Evolutionary conservation across 257 asterid species (phyloP).

Genomic region (Galeopsis tetrahit): DNA sequence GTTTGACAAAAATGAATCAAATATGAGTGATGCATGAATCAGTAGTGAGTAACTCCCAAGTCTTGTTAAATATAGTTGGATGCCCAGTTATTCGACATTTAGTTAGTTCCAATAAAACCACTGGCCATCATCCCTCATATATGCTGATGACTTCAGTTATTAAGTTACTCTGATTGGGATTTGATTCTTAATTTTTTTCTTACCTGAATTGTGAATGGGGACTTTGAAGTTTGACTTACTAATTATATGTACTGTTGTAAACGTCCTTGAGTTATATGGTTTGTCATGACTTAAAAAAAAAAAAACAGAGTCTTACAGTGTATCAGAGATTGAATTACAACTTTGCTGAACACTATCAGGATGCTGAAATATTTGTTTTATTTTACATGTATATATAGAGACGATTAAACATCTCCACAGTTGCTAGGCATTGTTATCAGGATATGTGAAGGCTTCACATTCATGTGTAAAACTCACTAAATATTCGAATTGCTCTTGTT

Average conservation of each 20-base stretch:
- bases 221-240: no score
- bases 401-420: not conserved
- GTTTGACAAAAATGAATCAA: slow-evolving; percentile 4
- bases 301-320: no score
- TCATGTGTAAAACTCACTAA: slow-evolving; percentile 6
- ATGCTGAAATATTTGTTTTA: slow-evolving; percentile 27
- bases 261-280: no score
- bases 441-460: not conserved
- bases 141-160: slow-evolving; percentile 4
- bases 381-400: not conserved
- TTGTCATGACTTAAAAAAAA: no score
- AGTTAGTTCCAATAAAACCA: slow-evolving; percentile 9
- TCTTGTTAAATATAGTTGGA: slow-evolving; percentile 12
- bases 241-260: no score
- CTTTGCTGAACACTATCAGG: slow-evolving; percentile 13
- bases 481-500: not conserved
- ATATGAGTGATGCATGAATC: slow-evolving; percentile 16
- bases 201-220: no score
- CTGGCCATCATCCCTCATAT: slow-evolving; percentile 6
- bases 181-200: not conserved
- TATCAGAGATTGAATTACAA: not conserved
- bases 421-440: slow-evolving; percentile 10
- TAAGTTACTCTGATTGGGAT: slow-evolving; percentile 4
- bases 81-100: slow-evolving; percentile 22
- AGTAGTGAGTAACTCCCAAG: not conserved